Evolutionary conservation across 306 rosid genomes (phyloP), one percentile per base, ranked within the genome.

Genomic region (Canavalia ensiformis): DNA sequence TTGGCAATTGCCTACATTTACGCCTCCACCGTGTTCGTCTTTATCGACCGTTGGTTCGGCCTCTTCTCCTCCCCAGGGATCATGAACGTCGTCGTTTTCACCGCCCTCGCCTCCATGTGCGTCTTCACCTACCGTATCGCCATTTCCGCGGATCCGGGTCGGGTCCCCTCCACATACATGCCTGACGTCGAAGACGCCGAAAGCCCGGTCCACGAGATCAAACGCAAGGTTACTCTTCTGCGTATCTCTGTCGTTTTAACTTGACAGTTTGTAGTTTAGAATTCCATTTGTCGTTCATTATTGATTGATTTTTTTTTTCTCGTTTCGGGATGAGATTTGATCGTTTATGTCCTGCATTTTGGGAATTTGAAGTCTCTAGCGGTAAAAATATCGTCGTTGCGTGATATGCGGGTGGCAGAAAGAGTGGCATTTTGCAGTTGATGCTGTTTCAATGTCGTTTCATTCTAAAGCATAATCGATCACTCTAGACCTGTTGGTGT

Each of bases 61-160:
- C 93, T 95, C 77, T 49, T 75, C 86, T 84, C 99, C n/a, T 95
- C 99, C 6, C 99, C 99, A 0, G 99, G 99, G 33, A 85, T 95
- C 47, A 86, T 83, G 74, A 95, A 95, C 94, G 89, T 92, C 78
- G 46, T 76, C 72, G 91, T 84, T 76, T 95, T 95, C 93, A 87
- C 99, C n/a, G 90, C 84, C 41, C 55, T 93, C 11, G 85, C 98
- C 10, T 34, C 74, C 77, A 84, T 88, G 87, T 93, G 94, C 68
- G 47, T 76, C 29, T 68, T 75, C 86, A 91, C 81, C 46, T 95
- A 90, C 86, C 70, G 90, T 54, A 12, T 73, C 30, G 88, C 96
- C 42, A 85, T 93, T 12, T 69, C 58, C 65, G 72, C 88, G 58
- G 99, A 95, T 90, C 99, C 99, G 34, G 99, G 99, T 81, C 86